Evolutionary conservation across 345 rosid species (phyloP), one percentile per base, ranked within the genome.

Genomic region (Hypericum androsaemum): DNA sequence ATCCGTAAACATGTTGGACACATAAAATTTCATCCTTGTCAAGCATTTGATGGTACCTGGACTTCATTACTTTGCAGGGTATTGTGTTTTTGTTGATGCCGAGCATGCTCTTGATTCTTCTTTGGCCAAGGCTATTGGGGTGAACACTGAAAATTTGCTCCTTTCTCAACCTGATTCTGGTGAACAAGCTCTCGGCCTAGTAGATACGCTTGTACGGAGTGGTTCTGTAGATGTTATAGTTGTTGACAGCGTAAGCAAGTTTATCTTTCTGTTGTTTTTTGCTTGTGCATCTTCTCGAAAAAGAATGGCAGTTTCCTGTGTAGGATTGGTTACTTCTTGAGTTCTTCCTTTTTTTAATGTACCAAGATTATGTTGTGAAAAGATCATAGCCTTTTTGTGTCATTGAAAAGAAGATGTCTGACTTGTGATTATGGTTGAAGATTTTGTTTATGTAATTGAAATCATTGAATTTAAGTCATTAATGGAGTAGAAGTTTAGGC

Each of bases 91-190:
- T 67, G 83, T 94, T 17, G 99, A 94, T 60, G 99, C 99, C 9
- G 97, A 94, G 79, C 97, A 94, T 80, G 95, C 99, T 56, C 99
- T 94, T 72, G 99, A 94, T 68, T 72, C 95, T 42, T 69, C 89
- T 36, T 58, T 88, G 11, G 99, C 95, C 32, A 63, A 86, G 65
- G 68, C 87, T 57, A 86, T 88, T 14, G 97, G 99, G 12, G 99
- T 94, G 47, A 80, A 82, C 61, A 94, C 99, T 3, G 81, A 86
- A 63, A 86, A 88, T 54, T 80, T 94, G 54, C 97, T 94, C 69
- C 81, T 94, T 39, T 84, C 97, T 0, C 99, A 94, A 66, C 99
- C 99, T 58, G 97, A 88, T 67, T 86, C 90, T 70, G 99, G 99
- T 0, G 99, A 94, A 67, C 97, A 94, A 57, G 99, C 97, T 37